A percentile compares a stretch with the other conserved stretches of the same genome.
Conservation (phyloP, 1,284 basidiomycete genomes). For the Mycosarcoma maydis region DNA sequence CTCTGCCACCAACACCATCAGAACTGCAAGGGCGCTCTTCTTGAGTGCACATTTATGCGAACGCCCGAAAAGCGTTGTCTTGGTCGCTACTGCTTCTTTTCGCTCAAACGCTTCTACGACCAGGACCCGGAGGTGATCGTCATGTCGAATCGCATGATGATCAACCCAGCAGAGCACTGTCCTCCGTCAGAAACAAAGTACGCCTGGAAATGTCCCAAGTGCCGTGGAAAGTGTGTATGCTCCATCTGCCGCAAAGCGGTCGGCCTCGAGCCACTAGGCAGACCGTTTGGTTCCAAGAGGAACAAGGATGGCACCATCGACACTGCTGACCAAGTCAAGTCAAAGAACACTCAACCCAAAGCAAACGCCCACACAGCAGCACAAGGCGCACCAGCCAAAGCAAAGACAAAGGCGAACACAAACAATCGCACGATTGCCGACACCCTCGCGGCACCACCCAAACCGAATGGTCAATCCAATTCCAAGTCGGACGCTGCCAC, state of each 20-base stretch:
- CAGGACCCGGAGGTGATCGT: slow-evolving; percentile 42
- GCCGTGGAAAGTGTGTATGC: slow-evolving; percentile 36
- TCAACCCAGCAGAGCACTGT: slow-evolving; percentile 40
- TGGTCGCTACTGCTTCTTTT: slow-evolving; percentile 35
- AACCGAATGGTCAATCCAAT: slow-evolving; percentile 11
- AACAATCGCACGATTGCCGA: slow-evolving; percentile 23
- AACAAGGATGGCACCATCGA: background rate
- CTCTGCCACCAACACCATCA: slow-evolving; percentile 45
- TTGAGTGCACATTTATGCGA: slow-evolving; percentile 49
- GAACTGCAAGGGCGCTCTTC: slow-evolving; percentile 33
- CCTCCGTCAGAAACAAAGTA: slow-evolving; percentile 41
- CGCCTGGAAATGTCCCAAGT: slow-evolving; percentile 48
- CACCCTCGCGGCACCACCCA: slow-evolving; percentile 9
- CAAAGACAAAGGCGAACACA: slow-evolving; percentile 9
- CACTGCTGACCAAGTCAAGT: background rate
- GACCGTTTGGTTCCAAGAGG: slow-evolving; percentile 7
- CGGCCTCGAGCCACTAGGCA: slow-evolving; percentile 31
- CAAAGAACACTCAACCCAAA: slow-evolving; percentile 5
- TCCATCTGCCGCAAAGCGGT: slow-evolving; percentile 31
- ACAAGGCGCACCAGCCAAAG: slow-evolving; percentile 1
- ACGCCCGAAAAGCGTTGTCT: slow-evolving; percentile 41
- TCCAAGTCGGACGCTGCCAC: slow-evolving; percentile 1
- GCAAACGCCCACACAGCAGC: background rate
- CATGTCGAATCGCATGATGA: slow-evolving; percentile 41
- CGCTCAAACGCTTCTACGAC: slow-evolving; percentile 39